phyloP scores from a whole-genome alignment of 2,329 filamentous ascomycete species.

The Eutypella sp. region DNA sequence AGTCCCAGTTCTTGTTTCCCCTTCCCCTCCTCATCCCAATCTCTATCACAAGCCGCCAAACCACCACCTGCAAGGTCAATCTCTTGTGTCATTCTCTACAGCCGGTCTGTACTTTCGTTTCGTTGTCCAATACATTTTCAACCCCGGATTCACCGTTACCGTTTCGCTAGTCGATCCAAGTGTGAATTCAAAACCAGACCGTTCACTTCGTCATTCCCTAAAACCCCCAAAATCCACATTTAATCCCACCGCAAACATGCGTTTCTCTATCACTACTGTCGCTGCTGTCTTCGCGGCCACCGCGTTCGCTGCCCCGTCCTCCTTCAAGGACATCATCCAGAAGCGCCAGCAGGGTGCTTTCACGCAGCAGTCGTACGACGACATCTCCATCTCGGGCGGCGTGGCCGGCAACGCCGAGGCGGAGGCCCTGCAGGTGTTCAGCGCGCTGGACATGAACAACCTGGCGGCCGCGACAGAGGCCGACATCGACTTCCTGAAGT shows the following conservation, averaged over 20 bases:
- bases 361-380: constrained; percentile 32
- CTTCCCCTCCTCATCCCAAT: constrained; percentile 12
- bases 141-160: constrained; percentile 1
- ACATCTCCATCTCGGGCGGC: constrained; percentile 43
- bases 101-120: constrained; percentile 26
- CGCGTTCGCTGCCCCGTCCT: not conserved
- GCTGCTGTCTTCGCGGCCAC: constrained; percentile 16
- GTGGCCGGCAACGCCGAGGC: constrained; percentile 39
- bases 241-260: constrained; percentile 13
- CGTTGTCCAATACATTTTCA: constrained; percentile 15
- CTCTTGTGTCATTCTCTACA: constrained; percentile 11
- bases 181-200: not conserved
- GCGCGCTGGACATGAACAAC: constrained; percentile 33
- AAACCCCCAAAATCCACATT: constrained; percentile 9
- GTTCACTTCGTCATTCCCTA: constrained; percentile 3
- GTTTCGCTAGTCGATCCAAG: not conserved
- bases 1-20: constrained; percentile 9
- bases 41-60: constrained; percentile 7
- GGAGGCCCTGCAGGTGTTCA: constrained; percentile 37
- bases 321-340: not conserved
- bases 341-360: constrained; percentile 16
- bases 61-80: constrained; percentile 1
- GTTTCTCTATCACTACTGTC: constrained; percentile 20
- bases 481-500: constrained; percentile 45
- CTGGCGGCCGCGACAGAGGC: constrained; percentile 37